phyloP scores from a whole-genome alignment of 73 alveolate species.

The Durusdinium trenchii region DNA sequence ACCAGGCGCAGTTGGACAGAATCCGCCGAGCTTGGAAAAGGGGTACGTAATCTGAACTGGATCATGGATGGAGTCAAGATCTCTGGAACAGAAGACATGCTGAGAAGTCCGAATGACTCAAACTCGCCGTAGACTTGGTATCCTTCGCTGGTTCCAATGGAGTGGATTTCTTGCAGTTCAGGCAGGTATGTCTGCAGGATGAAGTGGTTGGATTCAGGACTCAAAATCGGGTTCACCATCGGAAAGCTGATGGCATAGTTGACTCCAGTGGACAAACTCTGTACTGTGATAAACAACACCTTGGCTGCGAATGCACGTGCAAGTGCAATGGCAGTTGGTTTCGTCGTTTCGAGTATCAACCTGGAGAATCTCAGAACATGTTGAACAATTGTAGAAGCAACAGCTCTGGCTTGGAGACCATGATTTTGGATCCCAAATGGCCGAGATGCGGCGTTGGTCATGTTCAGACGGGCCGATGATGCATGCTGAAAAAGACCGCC shows the following conservation, averaged over 20 bases:
- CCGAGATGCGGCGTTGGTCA: too few relatives aligned
- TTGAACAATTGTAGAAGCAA: too few relatives aligned
- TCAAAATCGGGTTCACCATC: slow-evolving; percentile 30
- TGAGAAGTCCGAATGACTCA: slow-evolving; percentile 5
- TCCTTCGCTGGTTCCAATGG: slow-evolving; percentile 40
- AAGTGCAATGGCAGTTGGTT: too few relatives aligned
- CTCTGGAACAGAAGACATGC: slow-evolving; percentile 14
- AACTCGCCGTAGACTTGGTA: slow-evolving; percentile 64
- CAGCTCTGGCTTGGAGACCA: too few relatives aligned
- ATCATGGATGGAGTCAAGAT: slow-evolving; percentile 8
- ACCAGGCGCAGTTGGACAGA: slow-evolving; percentile 24
- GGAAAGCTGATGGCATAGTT: slow-evolving; percentile 42
- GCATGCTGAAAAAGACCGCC: not conserved
- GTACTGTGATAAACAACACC: slow-evolving; percentile 29
- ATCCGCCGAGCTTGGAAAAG: not conserved
- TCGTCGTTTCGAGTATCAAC: too few relatives aligned
- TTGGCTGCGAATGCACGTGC: not conserved
- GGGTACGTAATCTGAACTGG: slow-evolving; percentile 66
- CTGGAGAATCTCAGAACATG: too few relatives aligned
- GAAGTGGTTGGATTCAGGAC: not conserved
- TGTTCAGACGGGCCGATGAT: too few relatives aligned
- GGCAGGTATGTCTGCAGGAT: slow-evolving; percentile 6
- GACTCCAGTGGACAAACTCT: not conserved
- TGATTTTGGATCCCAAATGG: too few relatives aligned
- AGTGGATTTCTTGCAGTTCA: not conserved